Conservation (phyloP, 2,329 filamentous ascomycete species). For the Pseudonectria buxi region DNA sequence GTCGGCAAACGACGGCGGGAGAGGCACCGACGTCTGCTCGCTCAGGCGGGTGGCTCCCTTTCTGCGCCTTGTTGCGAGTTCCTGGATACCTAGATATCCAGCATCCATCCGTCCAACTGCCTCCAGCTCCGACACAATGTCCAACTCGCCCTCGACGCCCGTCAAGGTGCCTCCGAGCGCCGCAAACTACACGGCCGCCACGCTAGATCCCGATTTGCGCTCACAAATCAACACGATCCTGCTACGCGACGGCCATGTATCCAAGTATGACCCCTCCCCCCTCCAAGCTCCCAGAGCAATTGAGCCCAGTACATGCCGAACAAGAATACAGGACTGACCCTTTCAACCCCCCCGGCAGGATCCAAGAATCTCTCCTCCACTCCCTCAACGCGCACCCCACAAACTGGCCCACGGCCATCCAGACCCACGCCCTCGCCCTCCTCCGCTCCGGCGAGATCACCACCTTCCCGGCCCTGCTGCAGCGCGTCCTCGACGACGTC, state of each 20-base stretch:
- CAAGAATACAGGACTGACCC: slow-evolving; percentile 4
- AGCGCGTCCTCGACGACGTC: slow-evolving; percentile 56
- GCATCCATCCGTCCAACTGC: neutral
- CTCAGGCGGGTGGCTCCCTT: too few species aligned
- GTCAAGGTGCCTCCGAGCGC: slow-evolving; percentile 55
- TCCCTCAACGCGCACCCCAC: slow-evolving; percentile 50
- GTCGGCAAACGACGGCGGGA: too few species aligned
- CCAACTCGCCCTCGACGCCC: slow-evolving; percentile 44
- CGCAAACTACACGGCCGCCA: slow-evolving; percentile 54
- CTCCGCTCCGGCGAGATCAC: slow-evolving; percentile 53
- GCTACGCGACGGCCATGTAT: slow-evolving; percentile 51
- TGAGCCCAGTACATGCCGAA: neutral
- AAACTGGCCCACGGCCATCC: slow-evolving; percentile 58
- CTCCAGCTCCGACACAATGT: slow-evolving; percentile 27
- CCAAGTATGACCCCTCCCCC: slow-evolving; percentile 37
- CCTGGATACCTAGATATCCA: neutral
- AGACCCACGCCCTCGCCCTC: slow-evolving; percentile 52
- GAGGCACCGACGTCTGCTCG: too few species aligned
- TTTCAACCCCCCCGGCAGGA: slow-evolving; percentile 35
- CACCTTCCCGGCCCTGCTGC: slow-evolving; percentile 55
- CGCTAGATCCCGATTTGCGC: slow-evolving; percentile 54
- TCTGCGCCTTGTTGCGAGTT: too few species aligned
- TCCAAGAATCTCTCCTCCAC: slow-evolving; percentile 59
- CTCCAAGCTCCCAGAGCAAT: neutral
- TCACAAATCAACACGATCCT: slow-evolving; percentile 56